These are phyloP conservation scores for Alternaria infectoria DNA, from an alignment of 2,329 filamentous ascomycete genomes.

Conservation along the genomic window DNA sequence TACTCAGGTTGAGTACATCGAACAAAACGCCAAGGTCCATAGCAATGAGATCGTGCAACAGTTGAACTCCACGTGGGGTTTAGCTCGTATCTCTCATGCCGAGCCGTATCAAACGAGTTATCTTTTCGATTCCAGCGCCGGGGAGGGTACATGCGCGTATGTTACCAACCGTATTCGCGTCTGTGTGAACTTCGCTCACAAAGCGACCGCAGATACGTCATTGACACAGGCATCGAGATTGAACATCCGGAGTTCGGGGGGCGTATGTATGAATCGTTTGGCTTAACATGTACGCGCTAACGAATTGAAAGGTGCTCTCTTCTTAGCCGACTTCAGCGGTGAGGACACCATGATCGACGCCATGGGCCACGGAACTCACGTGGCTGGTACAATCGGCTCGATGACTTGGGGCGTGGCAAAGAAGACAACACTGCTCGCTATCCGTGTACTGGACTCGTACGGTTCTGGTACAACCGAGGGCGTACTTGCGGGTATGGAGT, in stretches of 20 bases:
- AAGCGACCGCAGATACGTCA: constrained; percentile 55
- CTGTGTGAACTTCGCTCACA: neutral
- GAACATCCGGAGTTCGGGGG: constrained; percentile 55
- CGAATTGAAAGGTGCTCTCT: constrained; percentile 26
- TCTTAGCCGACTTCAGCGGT: constrained; percentile 34
- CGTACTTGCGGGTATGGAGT: constrained; percentile 37
- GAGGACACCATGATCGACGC: constrained; percentile 33
- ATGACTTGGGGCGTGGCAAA: constrained; percentile 43
- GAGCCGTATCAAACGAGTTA: constrained; percentile 41
- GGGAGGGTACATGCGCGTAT: constrained; percentile 52
- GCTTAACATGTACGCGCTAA: neutral
- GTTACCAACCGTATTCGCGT: neutral
- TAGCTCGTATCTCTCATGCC: constrained; percentile 47
- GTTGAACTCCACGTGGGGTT: constrained; percentile 47
- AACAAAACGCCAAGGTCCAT: constrained; percentile 41
- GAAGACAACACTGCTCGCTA: constrained; percentile 42
- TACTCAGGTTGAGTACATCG: constrained; percentile 43
- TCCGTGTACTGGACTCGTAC: constrained; percentile 45
- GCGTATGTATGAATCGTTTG: constrained; percentile 28
- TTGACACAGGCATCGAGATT: constrained; percentile 68
- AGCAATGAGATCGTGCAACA: constrained; percentile 42
- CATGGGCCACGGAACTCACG: constrained; percentile 47
- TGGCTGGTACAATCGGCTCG: constrained; percentile 42
- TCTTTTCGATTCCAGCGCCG: constrained; percentile 47
- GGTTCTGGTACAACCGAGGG: constrained; percentile 32